Conservation (phyloP, 345 rosid species). For the Citrus sp. region DNA sequence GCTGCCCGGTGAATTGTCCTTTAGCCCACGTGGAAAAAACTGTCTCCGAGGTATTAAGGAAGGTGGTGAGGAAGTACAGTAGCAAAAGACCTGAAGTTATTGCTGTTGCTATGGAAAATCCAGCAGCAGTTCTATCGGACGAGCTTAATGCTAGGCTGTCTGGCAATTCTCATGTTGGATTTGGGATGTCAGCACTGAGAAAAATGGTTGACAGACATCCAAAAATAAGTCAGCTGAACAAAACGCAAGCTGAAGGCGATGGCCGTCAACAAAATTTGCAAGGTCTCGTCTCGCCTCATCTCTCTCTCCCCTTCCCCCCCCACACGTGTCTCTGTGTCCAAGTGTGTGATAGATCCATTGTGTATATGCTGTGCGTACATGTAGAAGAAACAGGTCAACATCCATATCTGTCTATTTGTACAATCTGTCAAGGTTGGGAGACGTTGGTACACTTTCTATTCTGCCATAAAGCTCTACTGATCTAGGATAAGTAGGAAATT, state of each 20-base stretch:
- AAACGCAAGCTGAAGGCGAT: slow-evolving; percentile 27
- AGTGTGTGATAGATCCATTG: neutral
- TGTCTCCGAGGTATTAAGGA: slow-evolving; percentile 78
- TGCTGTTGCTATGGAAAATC: slow-evolving; percentile 77
- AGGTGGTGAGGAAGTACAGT: slow-evolving; percentile 92
- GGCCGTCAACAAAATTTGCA: slow-evolving; percentile 24
- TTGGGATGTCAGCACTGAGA: slow-evolving; percentile 52
- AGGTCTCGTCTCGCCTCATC: slow-evolving; percentile 34
- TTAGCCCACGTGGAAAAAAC: slow-evolving; percentile 90
- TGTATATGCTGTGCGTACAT: neutral
- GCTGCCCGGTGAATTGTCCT: slow-evolving; percentile 86
- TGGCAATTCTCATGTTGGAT: slow-evolving; percentile 56
- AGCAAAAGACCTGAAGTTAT: slow-evolving; percentile 95
- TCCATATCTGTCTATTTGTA: neutral
- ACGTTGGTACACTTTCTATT: neutral
- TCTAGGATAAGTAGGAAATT: neutral
- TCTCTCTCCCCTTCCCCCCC: neutral
- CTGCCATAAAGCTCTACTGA: neutral
- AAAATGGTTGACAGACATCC: slow-evolving; percentile 41
- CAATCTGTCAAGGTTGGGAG: neutral
- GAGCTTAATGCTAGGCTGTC: slow-evolving; percentile 61
- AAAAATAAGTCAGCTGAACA: slow-evolving; percentile 35
- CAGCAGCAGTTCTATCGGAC: slow-evolving; percentile 67
- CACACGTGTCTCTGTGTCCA: neutral
- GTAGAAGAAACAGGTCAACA: neutral